Evolutionary conservation across 2,329 filamentous ascomycete species (phyloP), one percentile per base, ranked within the genome.

Genomic region (Sarocladium brachiariae): DNA sequence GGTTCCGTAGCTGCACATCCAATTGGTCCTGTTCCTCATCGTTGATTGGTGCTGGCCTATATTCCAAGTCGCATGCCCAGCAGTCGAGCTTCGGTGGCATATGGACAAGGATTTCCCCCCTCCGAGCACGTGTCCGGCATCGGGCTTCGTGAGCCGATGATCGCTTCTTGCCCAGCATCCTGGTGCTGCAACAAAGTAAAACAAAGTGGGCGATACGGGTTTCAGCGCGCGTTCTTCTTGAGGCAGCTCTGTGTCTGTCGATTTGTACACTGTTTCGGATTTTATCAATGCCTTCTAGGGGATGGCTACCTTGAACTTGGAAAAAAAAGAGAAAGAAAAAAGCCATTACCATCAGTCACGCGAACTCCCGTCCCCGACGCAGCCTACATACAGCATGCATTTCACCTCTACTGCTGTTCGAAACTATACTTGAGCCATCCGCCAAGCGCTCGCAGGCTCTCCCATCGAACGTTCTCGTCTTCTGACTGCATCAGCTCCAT

Each of bases 401-500:
- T 18, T 25, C 8, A 4, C 16, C 10, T 47, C 54, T 59, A 60
- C 53, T 56, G 57, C 55, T 65, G 59, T 57, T 82, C 78, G 58
- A 83, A 81, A 66, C 77, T 82, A 60, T 82, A 83, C 72, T 81
- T 81, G 61, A 83, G 66, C 79, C 79, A 83, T 16, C 77, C 76
- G 18, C 78, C 79, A 35, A 96, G 81, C 14, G 91, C 90, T 61
- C 86, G 82, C 70, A 96, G 71, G 68, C 88, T 93, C 74, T 96
- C 91, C 89, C 90, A 96, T 63, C 91, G 78, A 43, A 96, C 89
- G 53, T 82, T 84, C 72, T 96, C 90, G 61, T 96, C 89, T 52
- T 83, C 77, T 63, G 95, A 89, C 61, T 82, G 84, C 91, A 96
- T 96, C 62, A 96, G 75, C 70, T 90, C 87, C 90, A 96, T 95